Evolutionary conservation across 1,284 basidiomycete genomes (phyloP).

Genomic region (Sphaerobolus stellatus): DNA sequence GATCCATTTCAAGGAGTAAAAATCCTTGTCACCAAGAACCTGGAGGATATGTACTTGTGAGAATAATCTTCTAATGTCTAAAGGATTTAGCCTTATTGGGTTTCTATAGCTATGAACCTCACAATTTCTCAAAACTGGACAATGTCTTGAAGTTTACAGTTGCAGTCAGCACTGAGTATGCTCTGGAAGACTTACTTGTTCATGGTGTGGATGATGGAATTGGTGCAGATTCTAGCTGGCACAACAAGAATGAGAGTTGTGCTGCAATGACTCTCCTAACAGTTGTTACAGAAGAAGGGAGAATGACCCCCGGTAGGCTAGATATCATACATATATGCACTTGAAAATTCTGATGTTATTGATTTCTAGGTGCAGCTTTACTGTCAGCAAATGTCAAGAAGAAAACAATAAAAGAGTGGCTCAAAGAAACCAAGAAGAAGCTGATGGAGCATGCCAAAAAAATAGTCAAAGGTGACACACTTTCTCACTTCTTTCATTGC

Average conservation of each 20-base stretch:
- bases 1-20: neutral
- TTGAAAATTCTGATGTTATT: neutral
- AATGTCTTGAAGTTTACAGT: neutral
- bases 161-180: neutral
- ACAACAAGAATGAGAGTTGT: constrained; percentile 5
- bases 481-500: neutral
- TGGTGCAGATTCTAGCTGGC: neutral
- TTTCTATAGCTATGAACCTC: neutral
- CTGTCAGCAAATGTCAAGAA: constrained; percentile 1
- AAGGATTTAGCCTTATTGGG: neutral
- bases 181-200: neutral
- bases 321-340: neutral
- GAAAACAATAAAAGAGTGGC: neutral
- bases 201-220: constrained; percentile 2
- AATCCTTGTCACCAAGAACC: neutral
- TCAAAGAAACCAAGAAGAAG: neutral
- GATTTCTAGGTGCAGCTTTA: neutral
- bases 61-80: neutral
- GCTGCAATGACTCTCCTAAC: constrained; percentile 1
- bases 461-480: neutral
- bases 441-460: neutral
- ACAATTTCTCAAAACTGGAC: neutral
- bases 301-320: neutral
- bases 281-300: neutral
- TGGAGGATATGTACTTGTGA: neutral